Evolutionary conservation across 352 stramenopile genomes (phyloP), one percentile per base, ranked within the genome.

Genomic region (Phytopythium litorale): DNA sequence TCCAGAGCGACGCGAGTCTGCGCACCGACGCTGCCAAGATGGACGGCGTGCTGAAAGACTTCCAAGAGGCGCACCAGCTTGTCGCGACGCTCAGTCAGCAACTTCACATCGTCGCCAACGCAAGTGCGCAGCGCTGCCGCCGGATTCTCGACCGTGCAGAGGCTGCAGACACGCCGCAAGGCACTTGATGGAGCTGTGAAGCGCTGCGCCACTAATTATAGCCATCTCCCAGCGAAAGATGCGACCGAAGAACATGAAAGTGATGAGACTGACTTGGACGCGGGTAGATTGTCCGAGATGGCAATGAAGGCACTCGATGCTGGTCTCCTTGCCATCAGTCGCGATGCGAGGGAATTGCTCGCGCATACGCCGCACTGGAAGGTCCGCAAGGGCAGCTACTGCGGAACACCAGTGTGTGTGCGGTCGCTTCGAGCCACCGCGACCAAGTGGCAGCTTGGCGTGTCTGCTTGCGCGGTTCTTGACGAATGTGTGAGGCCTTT

Each of bases 1-100:
- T 84, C 11, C 67, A 78, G 21, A 88, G 76, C 46, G 67, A 78
- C 32, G 58, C 58, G 32, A 83, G 79, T 65, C 33, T 86, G 33
- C 62, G 60, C 12, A 77, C 70, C 5, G 76, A 67, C 28, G 62
- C 68, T 4, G 43, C 33, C 30, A 73, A 64, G 23, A 60, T 84
- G 37, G 48, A 61, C 16, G 59, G 62, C 12, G 58, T 82, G 50
- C 71, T 79, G 8, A 46, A 51, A 6, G 75, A 84, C 18, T 73
- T 79, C 25, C 60, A 76, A 21, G 52, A 76, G 60, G 77, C 74
- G 25, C 67, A 77, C 54, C 62, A 72, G 13, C 48, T 88, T 21
- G 56, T 86, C n/a, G 59, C 45, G 30, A 68, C 56, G 55, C 63
- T 91, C 23, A 72, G 63, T 46, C 54, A 25, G 28, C 72, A 84